Conservation (phyloP, 2,329 filamentous ascomycete species). For the Arthroderma uncinatum region DNA sequence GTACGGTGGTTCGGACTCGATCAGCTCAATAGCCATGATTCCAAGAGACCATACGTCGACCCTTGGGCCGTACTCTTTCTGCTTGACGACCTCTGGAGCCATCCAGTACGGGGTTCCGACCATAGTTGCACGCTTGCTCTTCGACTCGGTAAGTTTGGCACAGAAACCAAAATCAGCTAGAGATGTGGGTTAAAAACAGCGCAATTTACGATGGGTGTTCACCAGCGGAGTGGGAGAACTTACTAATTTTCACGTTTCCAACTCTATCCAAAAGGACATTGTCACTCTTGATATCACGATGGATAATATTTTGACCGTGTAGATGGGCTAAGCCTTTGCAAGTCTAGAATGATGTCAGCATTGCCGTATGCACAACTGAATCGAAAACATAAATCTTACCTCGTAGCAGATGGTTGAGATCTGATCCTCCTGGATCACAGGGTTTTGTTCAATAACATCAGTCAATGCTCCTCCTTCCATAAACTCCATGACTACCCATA, state of each 20-base stretch:
- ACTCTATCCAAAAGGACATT: constrained; percentile 90
- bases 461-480: constrained; percentile 98
- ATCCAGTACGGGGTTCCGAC: constrained; percentile 99
- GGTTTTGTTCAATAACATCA: constrained; percentile 97
- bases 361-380: not conserved
- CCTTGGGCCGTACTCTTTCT: constrained; percentile 97
- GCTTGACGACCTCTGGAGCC: constrained; percentile 98
- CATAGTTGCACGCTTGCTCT: constrained; percentile 97
- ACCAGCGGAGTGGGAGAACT: constrained; percentile 26
- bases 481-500: constrained; percentile 99
- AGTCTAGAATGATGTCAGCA: constrained; percentile 49
- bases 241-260: constrained; percentile 96
- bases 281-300: constrained; percentile 98
- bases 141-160: constrained; percentile 92
- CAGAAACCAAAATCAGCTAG: constrained; percentile 97
- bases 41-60: constrained; percentile 98
- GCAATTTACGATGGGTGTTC: not conserved
- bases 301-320: constrained; percentile 92
- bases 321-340: constrained; percentile 91
- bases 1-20: constrained; percentile 95
- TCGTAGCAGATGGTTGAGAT: constrained; percentile 95
- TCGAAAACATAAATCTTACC: constrained; percentile 44
- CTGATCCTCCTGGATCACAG: constrained; percentile 85
- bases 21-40: constrained; percentile 99
- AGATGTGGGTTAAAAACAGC: constrained; percentile 21